Percentiles rank a stretch among this genome's conserved stretches.
phyloP scores from a whole-genome alignment of 192 early-diverging fungal species.

The Entomortierella chlamydospora region DNA sequence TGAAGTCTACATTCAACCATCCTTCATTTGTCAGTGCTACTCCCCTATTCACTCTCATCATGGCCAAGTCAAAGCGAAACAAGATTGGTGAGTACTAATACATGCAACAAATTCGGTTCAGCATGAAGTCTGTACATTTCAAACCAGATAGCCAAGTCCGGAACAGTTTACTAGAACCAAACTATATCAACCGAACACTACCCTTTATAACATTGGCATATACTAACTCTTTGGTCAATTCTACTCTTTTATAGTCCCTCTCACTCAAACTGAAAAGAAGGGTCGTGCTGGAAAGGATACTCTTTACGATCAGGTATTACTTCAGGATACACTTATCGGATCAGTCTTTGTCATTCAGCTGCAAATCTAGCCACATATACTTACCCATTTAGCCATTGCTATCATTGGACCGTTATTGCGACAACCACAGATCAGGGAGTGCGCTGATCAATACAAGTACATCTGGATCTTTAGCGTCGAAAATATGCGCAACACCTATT shows the following conservation, averaged over 20 bases:
- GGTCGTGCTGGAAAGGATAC: slow-evolving; percentile 78
- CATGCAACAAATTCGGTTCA: not conserved
- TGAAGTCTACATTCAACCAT: slow-evolving; percentile 10
- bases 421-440: slow-evolving; percentile 67
- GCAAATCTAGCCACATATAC: not conserved
- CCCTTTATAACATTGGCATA: too few relatives aligned
- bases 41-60: slow-evolving; percentile 20
- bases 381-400: not conserved
- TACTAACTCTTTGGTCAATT: not conserved
- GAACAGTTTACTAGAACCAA: too few relatives aligned
- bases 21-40: slow-evolving; percentile 7
- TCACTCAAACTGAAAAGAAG: slow-evolving; percentile 92
- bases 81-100: slow-evolving; percentile 55
- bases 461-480: slow-evolving; percentile 89
- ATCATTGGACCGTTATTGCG: too few relatives aligned
- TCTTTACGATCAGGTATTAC: slow-evolving; percentile 75
- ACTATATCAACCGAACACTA: too few relatives aligned
- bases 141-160: too few relatives aligned
- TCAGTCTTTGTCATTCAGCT: not conserved
- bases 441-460: slow-evolving; percentile 75
- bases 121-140: not conserved
- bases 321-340: not conserved
- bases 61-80: slow-evolving; percentile 77
- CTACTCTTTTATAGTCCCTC: slow-evolving; percentile 58
- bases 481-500: slow-evolving; percentile 94